These are phyloP conservation scores for Shiraia bambusicola DNA, from an alignment of 2,329 filamentous ascomycete genomes.

Conservation along the genomic window DNA sequence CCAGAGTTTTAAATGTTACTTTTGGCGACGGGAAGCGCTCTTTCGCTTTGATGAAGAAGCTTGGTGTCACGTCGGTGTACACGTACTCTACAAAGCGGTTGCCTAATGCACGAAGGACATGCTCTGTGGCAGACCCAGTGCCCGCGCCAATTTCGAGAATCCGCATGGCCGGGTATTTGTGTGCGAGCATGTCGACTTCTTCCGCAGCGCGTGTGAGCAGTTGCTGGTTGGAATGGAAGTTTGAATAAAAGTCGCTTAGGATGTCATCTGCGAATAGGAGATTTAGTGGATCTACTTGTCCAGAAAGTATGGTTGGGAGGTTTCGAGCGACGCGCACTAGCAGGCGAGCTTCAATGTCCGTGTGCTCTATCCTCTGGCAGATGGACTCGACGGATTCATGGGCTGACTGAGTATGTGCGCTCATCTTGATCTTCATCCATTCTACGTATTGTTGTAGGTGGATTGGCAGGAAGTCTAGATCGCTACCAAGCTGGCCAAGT, in stretches of 20 bases:
- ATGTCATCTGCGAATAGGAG: slow-evolving; percentile 8
- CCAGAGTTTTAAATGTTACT: slow-evolving; percentile 6
- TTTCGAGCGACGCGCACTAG: slow-evolving; percentile 3
- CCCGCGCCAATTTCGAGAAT: slow-evolving; percentile 8
- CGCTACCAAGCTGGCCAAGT: not conserved
- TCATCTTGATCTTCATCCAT: slow-evolving; percentile 1
- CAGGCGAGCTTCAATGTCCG: slow-evolving; percentile 1
- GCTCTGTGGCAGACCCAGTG: not conserved
- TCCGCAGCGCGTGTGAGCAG: slow-evolving; percentile 2
- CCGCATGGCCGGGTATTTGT: slow-evolving; percentile 4
- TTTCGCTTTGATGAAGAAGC: slow-evolving; percentile 7
- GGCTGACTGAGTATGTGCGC: not conserved
- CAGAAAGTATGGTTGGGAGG: slow-evolving; percentile 3
- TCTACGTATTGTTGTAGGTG: slow-evolving; percentile 5
- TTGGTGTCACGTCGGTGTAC: slow-evolving; percentile 16
- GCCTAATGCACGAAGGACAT: not conserved
- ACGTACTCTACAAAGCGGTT: slow-evolving; percentile 8
- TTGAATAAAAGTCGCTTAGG: slow-evolving; percentile 1
- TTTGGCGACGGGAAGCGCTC: not conserved
- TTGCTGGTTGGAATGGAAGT: slow-evolving; percentile 1
- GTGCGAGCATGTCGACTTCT: slow-evolving; percentile 3
- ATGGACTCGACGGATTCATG: slow-evolving; percentile 6
- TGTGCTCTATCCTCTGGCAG: slow-evolving; percentile 1
- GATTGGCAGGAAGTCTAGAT: not conserved
- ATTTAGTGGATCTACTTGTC: slow-evolving; percentile 4